phyloP scores from a whole-genome alignment of 495 filamentous ascomycete genomes.

The Aspergillus nidulans region DNA sequence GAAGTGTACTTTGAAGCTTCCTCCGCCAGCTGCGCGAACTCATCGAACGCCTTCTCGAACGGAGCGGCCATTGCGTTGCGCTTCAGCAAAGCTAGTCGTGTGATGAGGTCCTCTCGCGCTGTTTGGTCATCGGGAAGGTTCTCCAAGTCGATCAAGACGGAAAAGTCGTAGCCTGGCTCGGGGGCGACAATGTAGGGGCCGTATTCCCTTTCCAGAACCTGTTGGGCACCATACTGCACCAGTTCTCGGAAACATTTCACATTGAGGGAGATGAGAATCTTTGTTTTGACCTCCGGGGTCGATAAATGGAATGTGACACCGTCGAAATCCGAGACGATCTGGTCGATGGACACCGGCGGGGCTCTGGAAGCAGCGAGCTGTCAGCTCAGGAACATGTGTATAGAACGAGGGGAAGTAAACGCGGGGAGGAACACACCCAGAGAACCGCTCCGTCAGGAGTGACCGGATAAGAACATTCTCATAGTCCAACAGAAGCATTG shows the following conservation, averaged over 20 bases:
- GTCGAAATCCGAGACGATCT: constrained; percentile 97
- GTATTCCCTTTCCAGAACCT: constrained; percentile 90
- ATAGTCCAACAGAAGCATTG: constrained; percentile 96
- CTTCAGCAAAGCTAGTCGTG: constrained; percentile 81
- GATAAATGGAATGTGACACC: constrained; percentile 97
- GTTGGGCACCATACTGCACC: constrained; percentile 83
- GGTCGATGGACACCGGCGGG: constrained; percentile 82
- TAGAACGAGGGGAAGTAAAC: constrained; percentile 17
- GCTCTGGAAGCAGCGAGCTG: constrained; percentile 51
- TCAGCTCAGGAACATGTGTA: constrained; percentile 34
- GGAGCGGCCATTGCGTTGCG: constrained; percentile 98
- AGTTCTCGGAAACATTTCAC: constrained; percentile 94
- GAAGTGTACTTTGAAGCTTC: constrained; percentile 85
- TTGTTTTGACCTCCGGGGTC: constrained; percentile 85
- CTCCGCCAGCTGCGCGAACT: constrained; percentile 78
- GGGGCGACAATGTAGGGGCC: constrained; percentile 82
- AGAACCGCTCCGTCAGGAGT: constrained; percentile 90
- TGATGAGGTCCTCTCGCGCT: constrained; percentile 76
- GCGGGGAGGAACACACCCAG: constrained; percentile 55
- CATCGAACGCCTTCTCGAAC: constrained; percentile 93
- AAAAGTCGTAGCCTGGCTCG: constrained; percentile 93
- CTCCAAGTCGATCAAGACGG: constrained; percentile 81
- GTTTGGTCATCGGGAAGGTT: constrained; percentile 76
- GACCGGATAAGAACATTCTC: constrained; percentile 97
- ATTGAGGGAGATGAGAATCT: constrained; percentile 87